Evolutionary conservation across 1,284 basidiomycete genomes (phyloP), one percentile per base, ranked within the genome.

Genomic region (Ceratorhiza oryzae-sativae): DNA sequence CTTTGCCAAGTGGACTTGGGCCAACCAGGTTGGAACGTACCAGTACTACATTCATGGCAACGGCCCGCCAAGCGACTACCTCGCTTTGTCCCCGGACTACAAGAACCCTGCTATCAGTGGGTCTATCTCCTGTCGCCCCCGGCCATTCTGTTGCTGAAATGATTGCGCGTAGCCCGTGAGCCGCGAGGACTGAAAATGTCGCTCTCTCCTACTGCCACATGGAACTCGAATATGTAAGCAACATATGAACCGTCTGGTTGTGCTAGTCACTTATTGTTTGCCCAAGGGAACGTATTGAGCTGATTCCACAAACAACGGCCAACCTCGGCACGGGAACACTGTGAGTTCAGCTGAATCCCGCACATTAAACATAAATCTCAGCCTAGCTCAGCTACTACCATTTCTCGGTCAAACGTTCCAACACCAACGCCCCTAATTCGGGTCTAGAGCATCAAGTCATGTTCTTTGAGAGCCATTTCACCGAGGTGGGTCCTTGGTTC

Each of bases 401-500:
- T 79, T 89, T 88, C 80, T 87, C 86, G 0, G 78, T 88, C 56
- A 84, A 80, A 79, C 83, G 80, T 23, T 80, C 82, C 8, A 74
- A 76, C 30, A 85, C 84, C 15, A 87, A 86, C 76, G 80, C 83
- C 2, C 87, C 87, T 3, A 83, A 86, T 56, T 58, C 83, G n/a
- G 82, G 84, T 9, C 78, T 84, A 30, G 86, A 88, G 76, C 87
- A 88, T 75, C 87, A 88, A 78, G 84, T 82, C 61, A 59, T 80
- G 55, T 88, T 89, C 83, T 89, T 88, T 76, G 87, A 88, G 79
- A 86, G 85, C 58, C 87, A 88, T 77, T 89, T 88, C 79, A 88
- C 86, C 3, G 87, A 87, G 81, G 84, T 84, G 70, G 62, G 77
- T 61, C n/a, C 25, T 25, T 5, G 8, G 13, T 45, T 45, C 9